A percentile compares a stretch with the other conserved stretches of the same genome.
phyloP scores from a whole-genome alignment of 106 monocot genomes.

The Dactylorhiza incarnata region DNA sequence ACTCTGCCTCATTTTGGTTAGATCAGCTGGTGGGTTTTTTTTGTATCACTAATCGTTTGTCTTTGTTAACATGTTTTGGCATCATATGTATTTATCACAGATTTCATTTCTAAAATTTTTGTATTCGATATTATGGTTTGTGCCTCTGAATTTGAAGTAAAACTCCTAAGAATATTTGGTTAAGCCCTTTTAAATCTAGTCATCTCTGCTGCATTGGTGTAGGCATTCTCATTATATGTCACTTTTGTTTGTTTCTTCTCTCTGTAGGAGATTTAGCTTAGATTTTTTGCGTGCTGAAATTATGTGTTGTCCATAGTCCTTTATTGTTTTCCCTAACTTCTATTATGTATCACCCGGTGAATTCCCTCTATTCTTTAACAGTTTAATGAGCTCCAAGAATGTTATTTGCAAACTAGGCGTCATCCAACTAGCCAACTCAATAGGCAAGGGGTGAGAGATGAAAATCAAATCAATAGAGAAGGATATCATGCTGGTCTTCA shows the following conservation, averaged over 20 bases:
- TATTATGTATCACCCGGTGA: conserved; percentile 6
- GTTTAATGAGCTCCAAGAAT: conserved; percentile 97
- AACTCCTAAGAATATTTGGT: no score
- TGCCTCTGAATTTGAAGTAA: no score
- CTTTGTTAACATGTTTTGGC: no score
- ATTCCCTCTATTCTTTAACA: conserved; percentile 22
- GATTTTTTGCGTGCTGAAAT: not conserved
- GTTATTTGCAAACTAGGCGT: conserved; percentile 85
- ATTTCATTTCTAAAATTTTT: no score
- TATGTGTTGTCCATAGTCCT: not conserved
- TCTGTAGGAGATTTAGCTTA: not conserved
- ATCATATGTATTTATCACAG: no score
- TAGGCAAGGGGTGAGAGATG: conserved; percentile 55
- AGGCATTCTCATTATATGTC: not conserved
- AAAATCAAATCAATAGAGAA: conserved; percentile 53
- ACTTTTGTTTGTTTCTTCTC: not conserved
- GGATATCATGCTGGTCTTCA: conserved; percentile 83
- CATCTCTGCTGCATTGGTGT: no score
- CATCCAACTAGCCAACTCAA: conserved; percentile 30
- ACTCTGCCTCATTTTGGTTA: no score
- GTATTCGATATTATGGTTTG: no score
- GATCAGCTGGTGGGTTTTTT: no score
- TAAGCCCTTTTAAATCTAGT: no score
- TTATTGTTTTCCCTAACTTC: not conserved
- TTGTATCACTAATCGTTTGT: no score